Conservation (phyloP, 1,139 yeast species). For the Debaryomycetaceae sp. region DNA sequence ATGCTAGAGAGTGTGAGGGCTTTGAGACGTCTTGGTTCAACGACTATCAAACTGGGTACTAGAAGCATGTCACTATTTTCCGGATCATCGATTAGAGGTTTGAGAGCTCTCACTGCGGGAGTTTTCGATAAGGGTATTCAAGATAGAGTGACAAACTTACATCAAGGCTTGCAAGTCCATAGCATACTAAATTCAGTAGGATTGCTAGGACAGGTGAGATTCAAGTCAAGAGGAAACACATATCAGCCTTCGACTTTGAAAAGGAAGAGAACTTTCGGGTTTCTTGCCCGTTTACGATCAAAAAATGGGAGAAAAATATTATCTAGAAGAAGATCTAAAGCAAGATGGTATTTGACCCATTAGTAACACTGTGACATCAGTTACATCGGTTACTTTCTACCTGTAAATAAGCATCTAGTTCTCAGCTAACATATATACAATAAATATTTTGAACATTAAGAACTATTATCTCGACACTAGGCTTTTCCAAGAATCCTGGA, state of each 20-base stretch:
- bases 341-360: conserved; percentile 91
- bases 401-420: conserved; percentile 6
- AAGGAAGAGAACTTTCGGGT: conserved; percentile 88
- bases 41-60: background rate
- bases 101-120: background rate
- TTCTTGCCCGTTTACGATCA: conserved; percentile 81
- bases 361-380: conserved; percentile 23
- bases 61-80: background rate
- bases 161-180: background rate
- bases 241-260: conserved; percentile 91
- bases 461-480: conserved; percentile 8
- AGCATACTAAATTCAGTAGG: background rate
- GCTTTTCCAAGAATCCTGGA: conserved; percentile 45
- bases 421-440: background rate
- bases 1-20: background rate
- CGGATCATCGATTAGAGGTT: background rate
- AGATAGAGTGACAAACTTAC: background rate
- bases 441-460: background rate
- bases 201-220: conserved; percentile 53
- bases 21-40: background rate
- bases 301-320: conserved; percentile 77
- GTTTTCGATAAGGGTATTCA: background rate
- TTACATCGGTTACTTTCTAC: background rate
- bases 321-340: conserved; percentile 77
- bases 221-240: conserved; percentile 90